phyloP scores from a whole-genome alignment of 805 yeast species.

The Wickerhamomyces alni region DNA sequence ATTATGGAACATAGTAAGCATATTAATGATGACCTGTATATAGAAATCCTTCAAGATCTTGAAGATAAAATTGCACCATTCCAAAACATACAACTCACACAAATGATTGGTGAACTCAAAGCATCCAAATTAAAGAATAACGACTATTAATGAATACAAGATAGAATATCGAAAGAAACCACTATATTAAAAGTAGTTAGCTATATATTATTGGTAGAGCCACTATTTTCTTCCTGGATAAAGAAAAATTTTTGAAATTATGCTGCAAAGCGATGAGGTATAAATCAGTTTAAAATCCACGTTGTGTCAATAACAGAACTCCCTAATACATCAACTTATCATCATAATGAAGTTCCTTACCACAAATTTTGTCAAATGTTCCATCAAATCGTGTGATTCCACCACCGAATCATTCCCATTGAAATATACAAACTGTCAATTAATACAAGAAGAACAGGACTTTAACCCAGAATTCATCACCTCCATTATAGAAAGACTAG shows the following conservation, averaged over 20 bases:
- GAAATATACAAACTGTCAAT: constrained; percentile 57
- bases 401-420: constrained; percentile 79
- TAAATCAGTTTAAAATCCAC: background rate
- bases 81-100: background rate
- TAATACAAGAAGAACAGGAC: constrained; percentile 68
- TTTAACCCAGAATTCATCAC: constrained; percentile 75
- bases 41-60: background rate
- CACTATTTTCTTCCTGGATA: no score
- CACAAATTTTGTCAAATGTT: constrained; percentile 94
- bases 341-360: constrained; percentile 79
- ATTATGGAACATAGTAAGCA: background rate
- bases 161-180: background rate
- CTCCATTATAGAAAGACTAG: constrained; percentile 72
- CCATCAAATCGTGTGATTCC: constrained; percentile 73
- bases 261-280: background rate
- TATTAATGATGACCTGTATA: background rate
- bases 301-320: background rate
- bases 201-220: background rate
- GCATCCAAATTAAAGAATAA: background rate
- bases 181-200: no score
- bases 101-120: background rate
- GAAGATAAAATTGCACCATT: background rate
- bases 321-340: no score
- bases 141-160: background rate
- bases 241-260: background rate